Percentiles rank a stretch among this genome's conserved stretches.
Conservation (phyloP, 306 rosid species). For the Lablab purpureus region DNA sequence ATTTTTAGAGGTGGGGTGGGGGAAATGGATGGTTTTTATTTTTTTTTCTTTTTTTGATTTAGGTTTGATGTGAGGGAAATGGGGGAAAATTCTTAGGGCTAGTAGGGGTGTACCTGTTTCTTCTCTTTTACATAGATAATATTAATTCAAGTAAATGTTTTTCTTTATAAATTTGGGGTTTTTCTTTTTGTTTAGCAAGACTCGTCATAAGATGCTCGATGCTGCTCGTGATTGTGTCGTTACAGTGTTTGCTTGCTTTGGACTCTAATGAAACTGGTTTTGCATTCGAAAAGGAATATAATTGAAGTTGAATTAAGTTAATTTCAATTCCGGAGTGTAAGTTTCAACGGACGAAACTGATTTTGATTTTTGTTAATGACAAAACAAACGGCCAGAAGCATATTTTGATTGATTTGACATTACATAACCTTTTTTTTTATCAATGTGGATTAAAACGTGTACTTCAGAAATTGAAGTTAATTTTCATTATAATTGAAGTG, state of each 20-base stretch:
- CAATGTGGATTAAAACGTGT: neutral
- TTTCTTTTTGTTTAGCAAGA: neutral
- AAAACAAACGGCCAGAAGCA: neutral
- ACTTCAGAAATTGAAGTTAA: neutral
- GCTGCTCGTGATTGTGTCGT: neutral
- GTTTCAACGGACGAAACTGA: neutral
- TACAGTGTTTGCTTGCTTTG: neutral
- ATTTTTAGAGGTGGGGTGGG: neutral
- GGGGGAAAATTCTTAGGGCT: neutral
- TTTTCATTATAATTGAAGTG: neutral
- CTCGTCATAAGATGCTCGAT: neutral
- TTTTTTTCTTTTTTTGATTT: neutral
- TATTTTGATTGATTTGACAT: slow-evolving; percentile 21
- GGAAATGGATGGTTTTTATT: neutral
- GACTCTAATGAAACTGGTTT: neutral
- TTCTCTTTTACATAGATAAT: neutral
- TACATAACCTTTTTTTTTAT: neutral
- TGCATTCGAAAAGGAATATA: neutral
- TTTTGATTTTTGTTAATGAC: neutral
- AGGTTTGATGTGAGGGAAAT: neutral
- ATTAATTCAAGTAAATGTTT: slow-evolving; percentile 16
- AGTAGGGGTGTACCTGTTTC: neutral
- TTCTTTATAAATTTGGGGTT: neutral
- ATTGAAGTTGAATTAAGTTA: neutral
- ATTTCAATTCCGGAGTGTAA: neutral